Conservation (phyloP, 257 asterid genomes). For the Scutellaria barbata region DNA sequence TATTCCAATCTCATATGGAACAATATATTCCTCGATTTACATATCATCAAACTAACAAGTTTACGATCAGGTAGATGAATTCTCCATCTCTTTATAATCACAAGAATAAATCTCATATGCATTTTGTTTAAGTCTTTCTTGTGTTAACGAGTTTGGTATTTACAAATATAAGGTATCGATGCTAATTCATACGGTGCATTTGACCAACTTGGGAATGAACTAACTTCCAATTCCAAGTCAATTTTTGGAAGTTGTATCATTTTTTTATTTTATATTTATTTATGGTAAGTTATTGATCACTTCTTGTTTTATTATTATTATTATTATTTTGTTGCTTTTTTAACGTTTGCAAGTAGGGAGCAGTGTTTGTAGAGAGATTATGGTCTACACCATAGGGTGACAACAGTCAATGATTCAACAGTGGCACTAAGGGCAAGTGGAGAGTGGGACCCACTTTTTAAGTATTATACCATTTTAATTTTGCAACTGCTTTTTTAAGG, state of each 20-base stretch:
- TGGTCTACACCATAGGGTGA: slow-evolving; percentile 20
- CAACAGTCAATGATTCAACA: slow-evolving; percentile 34
- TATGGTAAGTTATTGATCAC: background rate
- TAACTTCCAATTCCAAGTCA: background rate
- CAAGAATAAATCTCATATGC: background rate
- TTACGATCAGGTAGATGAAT: background rate
- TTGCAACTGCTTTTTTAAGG: background rate
- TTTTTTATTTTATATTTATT: background rate
- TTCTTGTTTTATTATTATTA: background rate
- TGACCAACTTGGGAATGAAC: background rate
- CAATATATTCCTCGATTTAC: too few species aligned
- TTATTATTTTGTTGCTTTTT: too few species aligned
- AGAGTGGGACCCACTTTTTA: slow-evolving; percentile 21
- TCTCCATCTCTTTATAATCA: too few species aligned
- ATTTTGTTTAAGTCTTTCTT: background rate
- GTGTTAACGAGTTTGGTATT: background rate
- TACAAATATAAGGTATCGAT: background rate
- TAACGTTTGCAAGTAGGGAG: too few species aligned
- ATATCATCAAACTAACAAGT: too few species aligned
- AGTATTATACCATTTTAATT: background rate
- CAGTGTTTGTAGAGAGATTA: too few species aligned
- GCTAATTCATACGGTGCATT: background rate
- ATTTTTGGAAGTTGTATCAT: background rate
- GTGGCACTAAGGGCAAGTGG: slow-evolving; percentile 32
- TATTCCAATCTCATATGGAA: too few species aligned